Conservation (phyloP, 768 basidiomycete genomes). For the Sistotremastrum suecicum region DNA sequence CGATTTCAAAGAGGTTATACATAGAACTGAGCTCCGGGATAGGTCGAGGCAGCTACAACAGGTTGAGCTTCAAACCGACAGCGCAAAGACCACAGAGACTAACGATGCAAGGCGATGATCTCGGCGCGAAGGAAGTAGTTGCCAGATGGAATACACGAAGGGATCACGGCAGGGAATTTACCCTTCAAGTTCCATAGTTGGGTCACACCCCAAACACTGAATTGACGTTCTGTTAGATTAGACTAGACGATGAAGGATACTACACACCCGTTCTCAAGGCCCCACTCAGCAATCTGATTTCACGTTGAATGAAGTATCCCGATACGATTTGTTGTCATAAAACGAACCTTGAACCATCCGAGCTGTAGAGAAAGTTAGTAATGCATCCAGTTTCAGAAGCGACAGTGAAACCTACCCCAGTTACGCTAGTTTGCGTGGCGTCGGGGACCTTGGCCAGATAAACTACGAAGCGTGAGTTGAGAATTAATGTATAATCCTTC, state of each 20-base stretch:
- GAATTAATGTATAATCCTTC: neutral
- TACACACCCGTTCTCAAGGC: too few relatives aligned
- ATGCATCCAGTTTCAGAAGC: too few relatives aligned
- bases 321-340: too few relatives aligned
- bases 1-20: too few relatives aligned
- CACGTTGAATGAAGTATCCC: too few relatives aligned
- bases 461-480: neutral
- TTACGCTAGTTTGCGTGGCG: slow-evolving; percentile 31
- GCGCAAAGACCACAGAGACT: too few relatives aligned
- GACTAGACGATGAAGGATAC: too few relatives aligned
- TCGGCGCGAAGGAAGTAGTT: slow-evolving; percentile 37
- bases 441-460: slow-evolving; percentile 29
- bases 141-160: slow-evolving; percentile 31
- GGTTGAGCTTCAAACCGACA: too few relatives aligned
- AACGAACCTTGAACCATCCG: slow-evolving; percentile 28
- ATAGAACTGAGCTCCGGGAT: slow-evolving; percentile 47
- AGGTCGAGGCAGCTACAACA: slow-evolving; percentile 20
- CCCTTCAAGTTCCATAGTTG: slow-evolving; percentile 33
- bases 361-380: neutral
- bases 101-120: slow-evolving; percentile 22
- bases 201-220: slow-evolving; percentile 29
- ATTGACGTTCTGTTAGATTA: slow-evolving; percentile 10
- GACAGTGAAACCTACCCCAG: slow-evolving; percentile 14
- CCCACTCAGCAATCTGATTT: too few relatives aligned
- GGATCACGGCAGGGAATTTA: slow-evolving; percentile 34